Evolutionary conservation across 2,329 filamentous ascomycete genomes (phyloP), one percentile per base, ranked within the genome.

Genomic region (Juglanconis oblonga): DNA sequence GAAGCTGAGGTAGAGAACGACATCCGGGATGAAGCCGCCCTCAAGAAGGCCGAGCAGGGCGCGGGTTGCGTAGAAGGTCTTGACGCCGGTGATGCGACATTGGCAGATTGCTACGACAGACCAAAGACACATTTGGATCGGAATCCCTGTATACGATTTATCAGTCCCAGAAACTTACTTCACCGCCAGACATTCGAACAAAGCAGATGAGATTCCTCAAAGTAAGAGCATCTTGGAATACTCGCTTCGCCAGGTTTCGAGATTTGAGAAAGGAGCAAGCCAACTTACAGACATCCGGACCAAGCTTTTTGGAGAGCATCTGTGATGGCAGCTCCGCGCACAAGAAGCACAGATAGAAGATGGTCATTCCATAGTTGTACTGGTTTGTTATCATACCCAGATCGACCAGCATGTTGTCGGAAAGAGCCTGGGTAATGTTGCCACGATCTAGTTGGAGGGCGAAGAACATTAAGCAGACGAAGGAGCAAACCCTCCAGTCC

Each of bases 1-100:
- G 71, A 90, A 91, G 9, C 81, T 85, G 4, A 89, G 75, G 70
- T 87, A 89, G 0, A 87, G 73, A 44, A 87, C 80, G 29, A 81
- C 81, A 61, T 86, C 84, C 0, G 68, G 65, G 52, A 74, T 71
- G 62, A 68, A 74, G 59, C 68, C 71, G 52, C 72, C 78, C 64
- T 77, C 77, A 33, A 80, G 73, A 14, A 78, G 64, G 0, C 78
- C 77, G 0, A 80, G 67, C 2, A 79, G 67, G 2, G 73, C 74
- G 8, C 78, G 71, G 17, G 71, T 74, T 7, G 73, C 73, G 50
- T 71, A 77, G 61, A 79, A 79, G 0, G 73, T 74, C 1, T 70
- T 71, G 10, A 72, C 73, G 2, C 77, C 79, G 11, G 71, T 72
- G 10, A 82, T 64, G 47, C 76, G 77, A 31, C 74, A 76, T 64